Base-by-base conservation (phyloP, 106 monocot genomes). In the Phalaenopsis equestris region DNA sequence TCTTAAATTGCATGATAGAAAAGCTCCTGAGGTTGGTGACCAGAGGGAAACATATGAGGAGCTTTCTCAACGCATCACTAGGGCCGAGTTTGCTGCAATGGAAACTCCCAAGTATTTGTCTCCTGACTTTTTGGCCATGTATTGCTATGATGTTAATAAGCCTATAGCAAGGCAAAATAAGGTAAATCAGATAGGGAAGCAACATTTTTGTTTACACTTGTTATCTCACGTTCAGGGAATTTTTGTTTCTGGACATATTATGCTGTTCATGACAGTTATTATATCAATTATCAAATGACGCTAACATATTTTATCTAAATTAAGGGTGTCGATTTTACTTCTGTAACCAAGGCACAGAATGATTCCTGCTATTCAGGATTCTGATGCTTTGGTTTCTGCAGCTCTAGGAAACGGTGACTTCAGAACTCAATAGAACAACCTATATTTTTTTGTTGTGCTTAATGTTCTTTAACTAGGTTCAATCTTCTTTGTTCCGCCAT, bases 361-460 rank as follows among this genome's bases (percentile, higher is more conserved):
- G 43, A 43, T 79, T 21, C 47, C 67, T 78, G 39, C 37, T 67
- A 48, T 39, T 75, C 57, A 82, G 41, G 67, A 67, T 48, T 78
- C 61, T 82, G 39, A n/a, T 79, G 41, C 58, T 55, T 81, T 41
- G 72, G 81, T 56, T 74, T 79, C 82, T 49, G 52, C 80, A 75
- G 80, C 19, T 77, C 72, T 38, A 47, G 10, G 15, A 46, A 56
- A 46, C 42, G 11, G 42, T 77, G 16, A 14, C 11, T 52, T 45
- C 52, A 52, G 52, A 52, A 52, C 52, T 2, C 52, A 12, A 52
- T 52, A 52, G 52, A 19, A 19, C n/a, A 37, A 42, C 24, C 12
- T 36, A 17, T 57, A 64, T 24, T 6, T 84, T 74, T n/a, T 58
- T 48, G 55, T 42, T 42, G 55, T 7, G n/a, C 17, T 23, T 75